Conservation (phyloP, 78 protist species). For the Protostelium mycophagum region DNA sequence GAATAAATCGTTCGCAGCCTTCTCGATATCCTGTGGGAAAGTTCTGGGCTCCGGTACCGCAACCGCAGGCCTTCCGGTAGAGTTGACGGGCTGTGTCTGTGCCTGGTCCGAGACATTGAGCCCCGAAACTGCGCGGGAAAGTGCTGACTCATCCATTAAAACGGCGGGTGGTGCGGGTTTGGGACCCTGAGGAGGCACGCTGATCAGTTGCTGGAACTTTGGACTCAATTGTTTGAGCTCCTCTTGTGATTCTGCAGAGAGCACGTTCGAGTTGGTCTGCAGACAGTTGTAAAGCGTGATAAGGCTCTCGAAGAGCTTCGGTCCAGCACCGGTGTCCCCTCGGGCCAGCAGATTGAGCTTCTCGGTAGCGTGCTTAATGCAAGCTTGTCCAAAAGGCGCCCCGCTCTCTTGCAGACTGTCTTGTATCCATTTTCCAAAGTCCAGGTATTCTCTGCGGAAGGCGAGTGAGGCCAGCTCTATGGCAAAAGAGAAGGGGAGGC, state of each 20-base stretch:
- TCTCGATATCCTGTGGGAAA: slow-evolving; percentile 72
- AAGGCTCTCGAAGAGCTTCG: neutral
- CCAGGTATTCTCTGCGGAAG: slow-evolving; percentile 68
- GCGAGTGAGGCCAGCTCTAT: slow-evolving; percentile 84
- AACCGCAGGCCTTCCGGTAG: neutral
- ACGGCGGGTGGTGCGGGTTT: neutral
- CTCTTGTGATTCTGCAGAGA: neutral
- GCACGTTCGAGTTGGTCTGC: neutral
- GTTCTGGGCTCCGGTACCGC: slow-evolving; percentile 11
- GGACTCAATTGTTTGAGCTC: neutral
- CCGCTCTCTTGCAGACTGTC: slow-evolving; percentile 26
- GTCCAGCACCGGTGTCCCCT: neutral
- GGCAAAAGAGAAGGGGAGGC: slow-evolving; percentile 51
- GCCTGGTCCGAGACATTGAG: neutral
- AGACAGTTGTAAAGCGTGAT: neutral
- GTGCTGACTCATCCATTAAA: neutral
- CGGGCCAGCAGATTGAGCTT: neutral
- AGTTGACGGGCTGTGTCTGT: neutral
- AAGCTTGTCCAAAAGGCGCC: slow-evolving; percentile 35
- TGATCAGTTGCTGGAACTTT: neutral
- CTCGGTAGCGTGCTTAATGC: slow-evolving; percentile 25
- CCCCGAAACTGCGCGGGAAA: neutral
- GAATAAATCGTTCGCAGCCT: slow-evolving; percentile 77
- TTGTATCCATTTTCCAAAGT: slow-evolving; percentile 77
- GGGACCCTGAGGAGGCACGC: neutral